Evolutionary conservation across 1,284 basidiomycete species (phyloP), one percentile per base, ranked within the genome.

Genomic region (Sanghuangporus weigelae): DNA sequence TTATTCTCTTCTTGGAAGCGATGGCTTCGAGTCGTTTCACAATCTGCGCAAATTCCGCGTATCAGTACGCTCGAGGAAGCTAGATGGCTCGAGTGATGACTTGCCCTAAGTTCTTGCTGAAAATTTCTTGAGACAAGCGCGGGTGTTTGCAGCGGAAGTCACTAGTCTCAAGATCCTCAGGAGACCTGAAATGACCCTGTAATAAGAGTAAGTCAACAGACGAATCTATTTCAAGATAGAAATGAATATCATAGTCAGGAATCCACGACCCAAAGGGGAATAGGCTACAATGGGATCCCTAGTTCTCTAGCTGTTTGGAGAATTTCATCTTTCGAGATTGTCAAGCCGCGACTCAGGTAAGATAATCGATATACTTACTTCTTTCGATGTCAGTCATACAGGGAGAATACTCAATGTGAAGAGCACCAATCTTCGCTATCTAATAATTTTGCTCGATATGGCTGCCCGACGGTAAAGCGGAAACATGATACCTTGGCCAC

Each of bases 121-220:
- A 75, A 65, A 79, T 76, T 55, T 77, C 66, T 23, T 65, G 26
- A 12, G 61, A 63, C 60, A 58, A 69, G 19, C 67, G 60, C 10
- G 67, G 67, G 26, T 65, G 54, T 19, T 11, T 8, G 6, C 42
- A 46, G 2, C 67, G 68, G 14, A 72, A 60, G 58, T 79, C 78
- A 12, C 71, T 75, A n/a, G 74, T 69, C 3, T 72, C 72, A 42
- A 81, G 70, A 61, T 80, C 78, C 16, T 69, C 68, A 11, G 38
- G 51, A 10, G 63, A 59, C 44, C 62, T 64, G 66, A 75, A 69
- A 5, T 63, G 61, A 16, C 78, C 78, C 5, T 74, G 72, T 14
- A 79, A 58, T 79, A 69, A 1, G 31, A 7, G 53, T 40, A 14
- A 42, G 14, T 19, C 59, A 26, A 3, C 4, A n/a, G n/a, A 11